Evolutionary conservation across 2,329 filamentous ascomycete genomes (phyloP), one percentile per base, ranked within the genome.

Genomic region (Colletotrichum scovillei): DNA sequence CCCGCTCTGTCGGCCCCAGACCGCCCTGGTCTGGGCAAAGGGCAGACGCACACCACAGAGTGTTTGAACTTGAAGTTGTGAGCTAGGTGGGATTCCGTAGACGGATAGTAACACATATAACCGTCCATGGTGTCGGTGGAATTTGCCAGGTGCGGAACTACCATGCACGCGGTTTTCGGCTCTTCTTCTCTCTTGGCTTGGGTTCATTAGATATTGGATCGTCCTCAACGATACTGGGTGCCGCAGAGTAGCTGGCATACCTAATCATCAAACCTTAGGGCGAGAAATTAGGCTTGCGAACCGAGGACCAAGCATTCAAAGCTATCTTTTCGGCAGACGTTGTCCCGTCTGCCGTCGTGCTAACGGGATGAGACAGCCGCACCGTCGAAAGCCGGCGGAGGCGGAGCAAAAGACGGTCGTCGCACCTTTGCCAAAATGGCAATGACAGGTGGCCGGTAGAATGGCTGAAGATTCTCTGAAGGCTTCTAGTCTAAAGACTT

Each of bases 1-100:
- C n/a, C 67, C 55, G 53, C 64, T 35, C 28, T 22, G 69, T 72
- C 64, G 69, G 69, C 69, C 63, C 63, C 58, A 68, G 64, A 57
- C 56, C 56, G 52, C 57, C 66, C 58, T 72, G 14, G 58, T 42
- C 69, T 59, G 58, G 32, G 64, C 28, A 3, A 14, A 22, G 56
- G 30, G 28, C 46, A 28, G 42, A 63, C 11, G 28, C 7, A 49
- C 59, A n/a, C 5, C 19, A 63, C 38, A 30, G 19, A 19, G 38
- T 63, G 8, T 28, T 16, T 32, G 30, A 32, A 32, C 30, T 32
- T 22, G 58, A 35, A 62, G 22, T 38, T 26, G 22, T 26, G 4
- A 46, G 56, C 26, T 62, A 35, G 3, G 56, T 59, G 26, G 14
- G 26, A 26, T 9, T 30, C 9, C 30, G 56, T 22, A 24, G 56